Evolutionary conservation across 139 green algal species (phyloP), one percentile per base, ranked within the genome.

Genomic region (Volvox reticuliferus): DNA sequence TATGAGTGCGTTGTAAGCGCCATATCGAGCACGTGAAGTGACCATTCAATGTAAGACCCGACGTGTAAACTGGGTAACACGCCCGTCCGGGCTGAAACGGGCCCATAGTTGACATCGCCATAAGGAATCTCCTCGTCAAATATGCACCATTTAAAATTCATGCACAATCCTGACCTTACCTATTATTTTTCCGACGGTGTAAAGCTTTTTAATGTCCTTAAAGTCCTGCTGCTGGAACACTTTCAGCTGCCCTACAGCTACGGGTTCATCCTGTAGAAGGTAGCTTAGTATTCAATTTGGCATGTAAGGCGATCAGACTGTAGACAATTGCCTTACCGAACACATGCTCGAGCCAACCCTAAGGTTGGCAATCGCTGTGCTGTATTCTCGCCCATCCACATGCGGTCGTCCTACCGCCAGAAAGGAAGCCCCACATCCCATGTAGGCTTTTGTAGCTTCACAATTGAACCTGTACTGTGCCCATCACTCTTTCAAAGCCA

Each of bases 181-280:
- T 26, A 92, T 61, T 14, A 92, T 14, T 50, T 87, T 87, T 19
- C 84, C 89, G 84, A 92, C 81, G 26, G 71, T 62, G 62, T 90
- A 92, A 37, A 61, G 13, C 2, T 88, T n/a, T 67, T 88, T 88
- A 2, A 88, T 37, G 17, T 68, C 21, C 24, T 37, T 1, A 18
- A 26, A 33, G 14, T 50, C 37, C 21, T 65, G 16, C 35, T 65
- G 16, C 35, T 88, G 30, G 13, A 79, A 79, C 36, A 88, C 35
- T 55, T 36, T 35, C 12, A 65, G 33, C 13, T 30, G 3, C 20
- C 61, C 30, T 13, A 61, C 50, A 35, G 81, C n/a, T 18, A 87
- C 6, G 22, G 81, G 55, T 14, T 21, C 13, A 73, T 77, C 61
- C 81, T 87, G 61, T 5, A 77, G 55, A 35, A 44, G 44, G 44